phyloP scores from a whole-genome alignment of 345 rosid genomes.

The Fremontodendron californicum region DNA sequence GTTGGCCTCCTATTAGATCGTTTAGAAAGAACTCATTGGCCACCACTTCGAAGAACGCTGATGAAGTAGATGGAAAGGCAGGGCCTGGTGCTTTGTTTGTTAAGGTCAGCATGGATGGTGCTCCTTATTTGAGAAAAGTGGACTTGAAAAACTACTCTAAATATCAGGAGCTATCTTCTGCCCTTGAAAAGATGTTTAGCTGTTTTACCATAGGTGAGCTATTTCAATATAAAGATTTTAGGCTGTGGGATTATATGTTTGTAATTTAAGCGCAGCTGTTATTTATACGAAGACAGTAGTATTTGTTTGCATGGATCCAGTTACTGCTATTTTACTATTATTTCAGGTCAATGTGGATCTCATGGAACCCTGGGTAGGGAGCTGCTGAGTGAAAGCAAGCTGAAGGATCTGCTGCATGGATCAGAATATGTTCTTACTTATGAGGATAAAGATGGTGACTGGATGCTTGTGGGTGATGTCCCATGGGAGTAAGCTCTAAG shows the following conservation, averaged over 20 bases:
- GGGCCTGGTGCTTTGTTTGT: constrained; percentile 53
- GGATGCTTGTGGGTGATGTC: constrained; percentile 84
- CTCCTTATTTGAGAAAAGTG: constrained; percentile 73
- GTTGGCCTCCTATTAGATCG: constrained; percentile 78
- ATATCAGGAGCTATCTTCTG: constrained; percentile 61
- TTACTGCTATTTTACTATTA: constrained; percentile 24
- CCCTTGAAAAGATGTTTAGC: constrained; percentile 78
- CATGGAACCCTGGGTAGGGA: constrained; percentile 44
- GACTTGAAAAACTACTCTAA: constrained; percentile 51
- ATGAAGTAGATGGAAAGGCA: constrained; percentile 61
- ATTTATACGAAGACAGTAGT: constrained; percentile 3
- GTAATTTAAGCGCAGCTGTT: constrained; percentile 12
- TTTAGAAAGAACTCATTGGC: constrained; percentile 62
- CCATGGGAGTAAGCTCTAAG: constrained; percentile 65
- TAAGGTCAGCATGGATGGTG: constrained; percentile 83
- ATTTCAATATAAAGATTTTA: not conserved
- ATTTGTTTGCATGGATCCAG: constrained; percentile 21
- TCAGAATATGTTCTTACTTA: constrained; percentile 65
- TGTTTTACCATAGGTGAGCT: constrained; percentile 58
- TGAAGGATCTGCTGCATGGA: constrained; percentile 55
- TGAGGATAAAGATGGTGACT: constrained; percentile 66
- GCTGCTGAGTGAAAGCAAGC: constrained; percentile 48
- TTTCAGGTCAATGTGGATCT: constrained; percentile 55
- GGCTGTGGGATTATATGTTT: not conserved
- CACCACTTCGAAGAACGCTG: constrained; percentile 48